Conservation (phyloP, 164 flowering plant species). For the Tinospora cordifolia region DNA sequence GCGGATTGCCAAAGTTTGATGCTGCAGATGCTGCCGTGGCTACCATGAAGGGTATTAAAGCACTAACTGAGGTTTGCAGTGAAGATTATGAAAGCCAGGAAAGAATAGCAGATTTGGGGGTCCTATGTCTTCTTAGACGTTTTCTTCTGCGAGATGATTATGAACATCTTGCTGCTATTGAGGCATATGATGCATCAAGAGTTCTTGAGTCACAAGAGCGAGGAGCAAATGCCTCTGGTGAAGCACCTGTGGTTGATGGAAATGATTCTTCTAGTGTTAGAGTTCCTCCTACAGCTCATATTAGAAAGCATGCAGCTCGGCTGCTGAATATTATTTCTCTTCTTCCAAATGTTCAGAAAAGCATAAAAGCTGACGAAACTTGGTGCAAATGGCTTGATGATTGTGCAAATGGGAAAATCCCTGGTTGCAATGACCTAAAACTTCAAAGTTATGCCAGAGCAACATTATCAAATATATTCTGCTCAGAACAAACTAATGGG, state of each 20-base stretch:
- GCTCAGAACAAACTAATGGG: conserved; percentile 28
- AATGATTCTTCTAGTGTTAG: conserved; percentile 64
- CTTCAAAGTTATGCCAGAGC: conserved; percentile 91
- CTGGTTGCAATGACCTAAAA: conserved; percentile 84
- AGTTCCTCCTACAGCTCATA: conserved; percentile 83
- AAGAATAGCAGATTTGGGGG: conserved; percentile 60
- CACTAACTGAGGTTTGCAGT: conserved; percentile 63
- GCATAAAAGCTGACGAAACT: conserved; percentile 45
- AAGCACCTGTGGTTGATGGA: conserved; percentile 26
- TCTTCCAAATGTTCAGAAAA: conserved; percentile 71
- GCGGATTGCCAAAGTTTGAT: conserved; percentile 46
- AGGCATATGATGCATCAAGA: conserved; percentile 93
- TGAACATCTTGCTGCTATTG: conserved; percentile 86
- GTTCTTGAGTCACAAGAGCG: conserved; percentile 46
- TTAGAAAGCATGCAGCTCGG: conserved; percentile 89
- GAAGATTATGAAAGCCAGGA: conserved; percentile 55
- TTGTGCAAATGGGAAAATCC: conserved; percentile 79
- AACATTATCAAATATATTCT: conserved; percentile 57
- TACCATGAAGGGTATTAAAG: conserved; percentile 81
- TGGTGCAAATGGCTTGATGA: conserved; percentile 96
- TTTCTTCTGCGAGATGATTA: conserved; percentile 78
- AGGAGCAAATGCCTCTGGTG: conserved; percentile 34
- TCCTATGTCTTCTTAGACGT: conserved; percentile 74
- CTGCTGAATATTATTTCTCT: conserved; percentile 69
- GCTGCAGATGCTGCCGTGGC: conserved; percentile 90